Percentiles rank a stretch among this genome's conserved stretches.
Conservation (phyloP, 805 yeast species). For the Hanseniaspora occidentalis region DNA sequence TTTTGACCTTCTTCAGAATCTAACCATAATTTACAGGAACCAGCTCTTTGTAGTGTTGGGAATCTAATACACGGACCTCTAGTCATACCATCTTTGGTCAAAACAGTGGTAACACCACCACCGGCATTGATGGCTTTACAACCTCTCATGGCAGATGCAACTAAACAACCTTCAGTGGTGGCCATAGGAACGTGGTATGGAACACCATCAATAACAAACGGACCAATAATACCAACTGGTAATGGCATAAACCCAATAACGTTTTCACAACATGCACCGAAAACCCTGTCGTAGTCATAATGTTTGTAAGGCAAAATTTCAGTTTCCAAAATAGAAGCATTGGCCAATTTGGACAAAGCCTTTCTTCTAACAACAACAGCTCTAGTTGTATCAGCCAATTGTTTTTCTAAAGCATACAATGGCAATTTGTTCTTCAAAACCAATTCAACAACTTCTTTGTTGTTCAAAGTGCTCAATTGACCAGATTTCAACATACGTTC, state of each 20-base stretch:
- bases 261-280: conserved; percentile 98
- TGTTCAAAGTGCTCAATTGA: conserved; percentile 45
- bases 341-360: conserved; percentile 75
- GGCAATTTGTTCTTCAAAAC: conserved; percentile 74
- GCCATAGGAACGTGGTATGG: conserved; percentile 96
- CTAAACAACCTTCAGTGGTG: conserved; percentile 97
- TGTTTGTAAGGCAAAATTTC: conserved; percentile 63
- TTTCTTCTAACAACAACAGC: conserved; percentile 91
- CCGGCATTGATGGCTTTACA: conserved; percentile 96
- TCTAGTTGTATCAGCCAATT: conserved; percentile 74
- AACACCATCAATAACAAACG: conserved; percentile 78
- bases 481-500: conserved; percentile 57
- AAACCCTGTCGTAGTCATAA: conserved; percentile 90
- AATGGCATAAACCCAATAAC: conserved; percentile 94
- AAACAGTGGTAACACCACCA: conserved; percentile 87
- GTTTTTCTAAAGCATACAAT: conserved; percentile 87
- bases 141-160: conserved; percentile 98
- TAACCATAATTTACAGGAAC: conserved; percentile 89
- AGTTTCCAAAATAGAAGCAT: conserved; percentile 66
- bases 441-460: conserved; percentile 64
- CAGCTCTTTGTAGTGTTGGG: conserved; percentile 73
- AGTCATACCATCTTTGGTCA: conserved; percentile 96
- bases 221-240: conserved; percentile 98
- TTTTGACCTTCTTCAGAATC: conserved; percentile 91
- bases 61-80: conserved; percentile 97